Base-by-base conservation (phyloP, 768 basidiomycete genomes). In the Terana coerulea region DNA sequence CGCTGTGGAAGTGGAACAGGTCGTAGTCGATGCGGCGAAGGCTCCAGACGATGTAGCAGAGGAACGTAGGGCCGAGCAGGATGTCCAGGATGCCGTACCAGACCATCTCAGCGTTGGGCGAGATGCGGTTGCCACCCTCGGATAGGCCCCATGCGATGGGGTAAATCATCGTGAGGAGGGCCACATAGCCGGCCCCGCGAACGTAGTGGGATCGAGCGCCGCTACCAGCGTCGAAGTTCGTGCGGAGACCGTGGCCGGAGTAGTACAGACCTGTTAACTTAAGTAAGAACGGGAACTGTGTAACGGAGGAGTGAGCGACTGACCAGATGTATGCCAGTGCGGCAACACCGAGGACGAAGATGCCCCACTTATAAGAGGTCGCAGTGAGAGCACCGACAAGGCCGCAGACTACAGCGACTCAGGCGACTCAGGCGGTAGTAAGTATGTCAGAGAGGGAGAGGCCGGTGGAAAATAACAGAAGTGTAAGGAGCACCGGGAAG, bases 141-240 rank as follows among this genome's bases (percentile, higher is more conserved):
- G 72, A 70, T 28, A 75, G 61, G 46, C 72, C 81, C 81, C 80
- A 83, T 30, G 70, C 71, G 51, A 84, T 69, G 8, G 82, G 78
- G 64, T 84, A 83, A 26, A 81, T 54, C 46, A 76, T 40, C 75
- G 77, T 80, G 54, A 83, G 61, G 62, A 79, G 67, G 19, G 71
- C 67, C 53, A 80, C 67, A 63, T 72, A 70, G 15, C 54, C 58
- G 3, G 74, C 71, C 19, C 71, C 71, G 26, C 45, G 34, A 3
- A 62, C 43, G 59, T 68, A 74, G 3, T 63, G 61, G 1, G 21
- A 11, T 17, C 63, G 67, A 22, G 65, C 63, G 15, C 53, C 52
- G 0, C 35, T 42, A 34, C 61, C 59, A 7, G 61, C 51, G 36
- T 58, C 50, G 60, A 64, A 69, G 11, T 57, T 56, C 17, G 55